Percentiles rank a stretch among this genome's conserved stretches.
Evolutionary conservation across 805 yeast genomes (phyloP).

Genomic region (Cyberlindnera americana): DNA sequence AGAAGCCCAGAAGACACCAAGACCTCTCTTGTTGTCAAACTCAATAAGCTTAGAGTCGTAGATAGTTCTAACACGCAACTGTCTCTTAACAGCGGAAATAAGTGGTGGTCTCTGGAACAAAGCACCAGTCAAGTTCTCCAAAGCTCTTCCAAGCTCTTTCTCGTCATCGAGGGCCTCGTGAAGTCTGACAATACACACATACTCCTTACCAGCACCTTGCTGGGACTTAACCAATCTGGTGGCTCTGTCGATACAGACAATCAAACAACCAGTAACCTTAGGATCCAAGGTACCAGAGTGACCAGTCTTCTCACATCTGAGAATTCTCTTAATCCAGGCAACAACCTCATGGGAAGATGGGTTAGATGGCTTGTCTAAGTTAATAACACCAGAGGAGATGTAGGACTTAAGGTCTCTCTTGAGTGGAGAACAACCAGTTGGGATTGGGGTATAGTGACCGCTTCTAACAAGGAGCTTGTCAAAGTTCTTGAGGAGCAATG

Average conservation of each 20-base stretch:
- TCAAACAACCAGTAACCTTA: slow-evolving; percentile 96
- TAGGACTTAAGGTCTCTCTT: slow-evolving; percentile 91
- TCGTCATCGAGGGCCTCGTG: slow-evolving; percentile 92
- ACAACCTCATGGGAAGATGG: slow-evolving; percentile 99
- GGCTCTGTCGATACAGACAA: slow-evolving; percentile 97
- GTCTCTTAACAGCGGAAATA: slow-evolving; percentile 98
- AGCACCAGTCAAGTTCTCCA: slow-evolving; percentile 97
- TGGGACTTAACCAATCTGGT: slow-evolving; percentile 97
- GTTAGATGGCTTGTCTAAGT: slow-evolving; percentile 96
- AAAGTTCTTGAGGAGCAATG: slow-evolving; percentile 86
- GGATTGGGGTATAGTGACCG: slow-evolving; percentile 97
- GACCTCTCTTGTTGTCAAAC: slow-evolving; percentile 93
- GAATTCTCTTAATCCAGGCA: slow-evolving; percentile 96
- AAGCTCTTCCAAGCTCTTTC: slow-evolving; percentile 78
- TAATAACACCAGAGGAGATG: slow-evolving; percentile 92
- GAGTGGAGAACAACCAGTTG: slow-evolving; percentile 90
- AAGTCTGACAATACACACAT: slow-evolving; percentile 93
- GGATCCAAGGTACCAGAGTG: slow-evolving; percentile 99
- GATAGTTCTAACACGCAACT: slow-evolving; percentile 95
- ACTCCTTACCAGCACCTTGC: slow-evolving; percentile 99
- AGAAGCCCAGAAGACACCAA: slow-evolving; percentile 99
- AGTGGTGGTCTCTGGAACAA: slow-evolving; percentile 98
- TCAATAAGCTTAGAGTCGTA: slow-evolving; percentile 94
- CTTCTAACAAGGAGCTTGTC: slow-evolving; percentile 93
- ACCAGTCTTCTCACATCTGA: slow-evolving; percentile 96